Evolutionary conservation across 1,284 basidiomycete species (phyloP).

Genomic region (Ustilago curta): DNA sequence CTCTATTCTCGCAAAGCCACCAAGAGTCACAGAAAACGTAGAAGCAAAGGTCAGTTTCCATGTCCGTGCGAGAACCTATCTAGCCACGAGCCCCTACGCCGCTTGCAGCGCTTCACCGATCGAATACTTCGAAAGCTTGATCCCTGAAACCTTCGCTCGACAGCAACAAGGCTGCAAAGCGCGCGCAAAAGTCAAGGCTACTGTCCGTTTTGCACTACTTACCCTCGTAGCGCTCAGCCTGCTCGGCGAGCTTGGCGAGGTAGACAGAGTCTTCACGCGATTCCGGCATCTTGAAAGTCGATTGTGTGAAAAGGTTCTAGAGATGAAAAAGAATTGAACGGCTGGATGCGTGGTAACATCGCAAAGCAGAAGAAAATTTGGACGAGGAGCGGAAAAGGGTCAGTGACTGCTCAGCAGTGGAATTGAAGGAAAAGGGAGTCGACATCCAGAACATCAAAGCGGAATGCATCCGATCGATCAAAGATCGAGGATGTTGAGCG

Average conservation of each 20-base stretch:
- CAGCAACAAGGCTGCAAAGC: not conserved
- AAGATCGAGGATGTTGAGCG: not conserved
- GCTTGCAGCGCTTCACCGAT: not conserved
- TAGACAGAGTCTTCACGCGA: constrained; percentile 69
- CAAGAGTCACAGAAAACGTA: too few species aligned
- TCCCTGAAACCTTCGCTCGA: not conserved
- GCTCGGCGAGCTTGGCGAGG: constrained; percentile 70
- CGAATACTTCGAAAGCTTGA: not conserved
- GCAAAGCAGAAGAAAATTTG: not conserved
- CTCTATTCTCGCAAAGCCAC: constrained; percentile 41
- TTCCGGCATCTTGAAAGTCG: constrained; percentile 60
- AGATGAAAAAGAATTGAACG: constrained; percentile 23
- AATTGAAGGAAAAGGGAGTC: not conserved
- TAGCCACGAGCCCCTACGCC: not conserved
- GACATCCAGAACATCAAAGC: constrained; percentile 19
- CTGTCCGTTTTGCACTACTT: constrained; percentile 26
- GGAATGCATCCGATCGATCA: not conserved
- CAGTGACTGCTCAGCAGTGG: constrained; percentile 6
- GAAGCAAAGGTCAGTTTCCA: constrained; percentile 10
- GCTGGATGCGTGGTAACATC: constrained; percentile 3
- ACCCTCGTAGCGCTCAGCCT: constrained; percentile 70
- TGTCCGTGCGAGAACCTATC: not conserved
- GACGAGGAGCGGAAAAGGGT: constrained; percentile 4
- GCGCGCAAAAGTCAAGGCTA: not conserved
- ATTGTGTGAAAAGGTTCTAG: constrained; percentile 38